Evolutionary conservation across 306 rosid genomes (phyloP).

Genomic region (Malus sieversii): DNA sequence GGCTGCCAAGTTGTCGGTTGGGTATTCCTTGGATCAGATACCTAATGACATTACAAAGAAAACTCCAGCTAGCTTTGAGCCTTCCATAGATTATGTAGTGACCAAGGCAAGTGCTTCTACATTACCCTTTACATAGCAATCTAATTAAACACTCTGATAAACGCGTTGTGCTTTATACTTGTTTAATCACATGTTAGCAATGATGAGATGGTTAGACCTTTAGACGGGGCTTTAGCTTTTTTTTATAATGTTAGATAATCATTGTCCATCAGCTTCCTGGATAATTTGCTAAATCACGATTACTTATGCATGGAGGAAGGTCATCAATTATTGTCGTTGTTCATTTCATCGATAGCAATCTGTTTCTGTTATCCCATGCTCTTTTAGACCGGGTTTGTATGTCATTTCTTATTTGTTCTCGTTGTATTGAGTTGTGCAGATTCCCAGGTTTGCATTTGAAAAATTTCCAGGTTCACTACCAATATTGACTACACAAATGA

Average conservation of each 20-base stretch:
- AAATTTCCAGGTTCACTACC: constrained; percentile 99
- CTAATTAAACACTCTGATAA: neutral
- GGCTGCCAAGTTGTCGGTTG: constrained; percentile 90
- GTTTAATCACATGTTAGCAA: neutral
- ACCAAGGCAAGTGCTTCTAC: constrained; percentile 56
- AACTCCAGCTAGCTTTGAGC: constrained; percentile 96
- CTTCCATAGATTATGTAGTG: constrained; percentile 96
- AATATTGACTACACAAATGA: constrained; percentile 89
- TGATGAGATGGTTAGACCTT: neutral
- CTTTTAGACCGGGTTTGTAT: neutral
- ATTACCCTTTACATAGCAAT: neutral
- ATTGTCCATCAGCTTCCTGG: neutral
- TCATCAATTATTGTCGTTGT: neutral
- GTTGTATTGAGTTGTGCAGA: constrained; percentile 45
- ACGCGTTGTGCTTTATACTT: neutral
- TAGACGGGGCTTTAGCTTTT: neutral
- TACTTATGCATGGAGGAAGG: neutral
- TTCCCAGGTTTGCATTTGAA: constrained; percentile 94
- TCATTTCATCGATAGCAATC: neutral
- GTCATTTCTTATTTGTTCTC: neutral
- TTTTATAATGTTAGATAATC: neutral
- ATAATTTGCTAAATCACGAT: neutral
- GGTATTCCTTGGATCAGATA: constrained; percentile 85
- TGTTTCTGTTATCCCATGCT: neutral
- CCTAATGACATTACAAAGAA: constrained; percentile 89